A percentile compares a stretch with the other conserved stretches of the same genome.
These are phyloP conservation scores for Sporormia fimetaria DNA, from an alignment of 495 filamentous ascomycete species.

Conservation along the genomic window DNA sequence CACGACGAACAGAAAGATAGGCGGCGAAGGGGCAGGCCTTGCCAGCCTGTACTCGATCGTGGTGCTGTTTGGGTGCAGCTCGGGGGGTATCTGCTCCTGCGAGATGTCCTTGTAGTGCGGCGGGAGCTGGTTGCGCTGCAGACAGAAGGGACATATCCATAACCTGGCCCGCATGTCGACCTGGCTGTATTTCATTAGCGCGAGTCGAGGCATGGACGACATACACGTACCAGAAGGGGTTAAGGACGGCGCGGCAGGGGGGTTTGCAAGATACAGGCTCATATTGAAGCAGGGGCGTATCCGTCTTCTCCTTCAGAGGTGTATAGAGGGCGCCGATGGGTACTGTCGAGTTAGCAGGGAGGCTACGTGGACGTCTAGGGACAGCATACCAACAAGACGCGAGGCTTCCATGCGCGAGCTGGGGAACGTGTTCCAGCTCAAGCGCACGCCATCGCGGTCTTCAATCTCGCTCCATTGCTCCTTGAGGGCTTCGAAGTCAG, in stretches of 20 bases:
- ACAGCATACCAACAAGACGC: constrained; percentile 54
- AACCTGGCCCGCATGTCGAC: constrained; percentile 89
- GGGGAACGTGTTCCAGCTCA: constrained; percentile 99
- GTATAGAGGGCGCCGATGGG: constrained; percentile 96
- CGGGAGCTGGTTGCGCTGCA: constrained; percentile 87
- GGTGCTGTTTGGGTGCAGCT: constrained; percentile 85
- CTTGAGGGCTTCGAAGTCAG: constrained; percentile 77
- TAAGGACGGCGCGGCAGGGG: constrained; percentile 91
- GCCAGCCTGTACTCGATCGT: constrained; percentile 96
- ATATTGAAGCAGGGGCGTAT: constrained; percentile 83
- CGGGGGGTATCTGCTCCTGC: constrained; percentile 83
- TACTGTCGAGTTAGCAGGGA: constrained; percentile 37
- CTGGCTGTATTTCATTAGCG: constrained; percentile 46
- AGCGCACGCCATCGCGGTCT: constrained; percentile 88
- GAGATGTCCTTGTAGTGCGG: constrained; percentile 99
- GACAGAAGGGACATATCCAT: constrained; percentile 98
- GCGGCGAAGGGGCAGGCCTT: constrained; percentile 82
- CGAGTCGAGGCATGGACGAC: constrained; percentile 15
- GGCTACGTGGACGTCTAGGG: not conserved
- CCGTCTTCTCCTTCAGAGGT: constrained; percentile 87
- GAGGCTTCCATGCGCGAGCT: constrained; percentile 99
- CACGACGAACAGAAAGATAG: constrained; percentile 95
- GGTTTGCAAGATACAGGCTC: constrained; percentile 96
- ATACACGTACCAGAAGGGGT: constrained; percentile 73
- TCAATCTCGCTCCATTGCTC: constrained; percentile 97